Conservation (phyloP, 345 rosid genomes). For the Boechera retrofracta region DNA sequence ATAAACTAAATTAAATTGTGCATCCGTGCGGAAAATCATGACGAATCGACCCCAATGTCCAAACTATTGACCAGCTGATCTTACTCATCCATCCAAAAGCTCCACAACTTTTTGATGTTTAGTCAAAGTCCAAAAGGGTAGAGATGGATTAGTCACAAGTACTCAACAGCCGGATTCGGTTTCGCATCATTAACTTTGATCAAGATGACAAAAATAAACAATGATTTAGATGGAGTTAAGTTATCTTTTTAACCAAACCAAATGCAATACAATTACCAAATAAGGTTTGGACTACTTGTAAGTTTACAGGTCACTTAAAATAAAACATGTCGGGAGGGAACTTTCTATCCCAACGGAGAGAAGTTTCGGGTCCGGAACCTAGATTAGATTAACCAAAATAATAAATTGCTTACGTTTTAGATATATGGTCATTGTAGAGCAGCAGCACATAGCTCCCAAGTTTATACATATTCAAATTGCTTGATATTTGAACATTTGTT, state of each 20-base stretch:
- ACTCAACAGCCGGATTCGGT: not conserved
- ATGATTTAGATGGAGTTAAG: not conserved
- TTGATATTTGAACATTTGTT: not conserved
- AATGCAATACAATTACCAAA: no score
- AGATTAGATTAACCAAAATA: no score
- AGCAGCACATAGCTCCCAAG: not conserved
- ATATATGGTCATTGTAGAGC: not conserved
- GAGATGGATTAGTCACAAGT: not conserved
- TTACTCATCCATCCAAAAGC: not conserved
- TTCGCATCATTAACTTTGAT: not conserved
- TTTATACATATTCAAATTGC: not conserved
- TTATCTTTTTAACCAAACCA: no score
- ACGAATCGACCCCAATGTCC: not conserved
- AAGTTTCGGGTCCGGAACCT: no score
- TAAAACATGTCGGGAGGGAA: no score
- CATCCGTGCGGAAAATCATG: not conserved
- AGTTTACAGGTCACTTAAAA: no score
- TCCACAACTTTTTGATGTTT: not conserved
- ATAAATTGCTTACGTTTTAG: no score
- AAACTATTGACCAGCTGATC: not conserved
- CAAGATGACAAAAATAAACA: not conserved
- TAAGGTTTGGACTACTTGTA: no score
- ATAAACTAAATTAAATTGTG: not conserved
- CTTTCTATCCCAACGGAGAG: no score
- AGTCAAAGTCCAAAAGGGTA: slow-evolving; percentile 24